Base-by-base conservation (phyloP, 495 filamentous ascomycete species). In the Podospora anserina region DNA sequence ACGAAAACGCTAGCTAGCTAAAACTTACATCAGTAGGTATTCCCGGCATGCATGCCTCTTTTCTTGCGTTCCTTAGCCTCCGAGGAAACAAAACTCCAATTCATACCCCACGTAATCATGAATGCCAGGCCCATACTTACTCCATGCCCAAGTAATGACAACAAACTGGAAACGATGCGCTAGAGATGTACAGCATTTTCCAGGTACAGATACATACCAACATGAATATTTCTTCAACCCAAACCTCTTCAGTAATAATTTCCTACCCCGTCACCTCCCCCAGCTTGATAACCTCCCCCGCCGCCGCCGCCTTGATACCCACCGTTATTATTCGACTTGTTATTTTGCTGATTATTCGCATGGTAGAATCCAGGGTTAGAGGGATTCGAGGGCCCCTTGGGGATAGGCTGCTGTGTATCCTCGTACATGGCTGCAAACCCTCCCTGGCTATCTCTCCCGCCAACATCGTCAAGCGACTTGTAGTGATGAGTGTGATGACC, bases 391-490 rank as follows among this genome's bases (percentile, higher is more conserved):
- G 69, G 69, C 1, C 69, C 69, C 62, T 60, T 71, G 11, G 69
- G 69, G n/a, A 71, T 68, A 5, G 34, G 67, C 27, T 61, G 53
- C 56, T 49, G 28, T 57, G 60, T 28, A 39, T 83, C 81, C 61
- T 83, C 81, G 61, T 83, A 83, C 1, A 80, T 81, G 15, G 77
- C 68, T 5, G 72, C 70, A 57, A 75, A 79, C 5, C 77, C 76
- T 23, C 72, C 71, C 20, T 78, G 78, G 53, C 64, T 77, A 2
- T 81, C 79, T 7, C 78, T 77, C 26, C 78, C 78, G 1, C 79
- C 80, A 0, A 83, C 69, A 59, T 83, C 82, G 44, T 84, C 81
- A 0, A 79, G 76, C 5, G 73, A 76, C 55, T 76, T 77, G 72
- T 78, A 78, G 60, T 80, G 75, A 57, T 77, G 68, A 30, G 28